Conservation (phyloP, 2,329 filamentous ascomycete genomes). For the Fonsecaea nubica region DNA sequence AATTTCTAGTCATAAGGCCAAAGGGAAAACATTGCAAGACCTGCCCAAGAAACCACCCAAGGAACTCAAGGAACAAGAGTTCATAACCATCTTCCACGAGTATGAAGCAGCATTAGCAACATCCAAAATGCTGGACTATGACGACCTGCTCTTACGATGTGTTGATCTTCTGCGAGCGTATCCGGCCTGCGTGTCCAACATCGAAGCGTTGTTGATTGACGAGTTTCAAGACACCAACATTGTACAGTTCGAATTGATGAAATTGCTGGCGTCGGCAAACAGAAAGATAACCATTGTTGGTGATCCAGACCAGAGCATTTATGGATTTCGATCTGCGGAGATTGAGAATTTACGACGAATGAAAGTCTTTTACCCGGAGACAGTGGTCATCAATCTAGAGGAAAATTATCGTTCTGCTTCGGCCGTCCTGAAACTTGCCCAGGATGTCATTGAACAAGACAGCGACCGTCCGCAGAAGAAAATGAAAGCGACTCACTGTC, state of each 20-base stretch:
- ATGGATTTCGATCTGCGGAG: constrained; percentile 92
- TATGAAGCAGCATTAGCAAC: constrained; percentile 78
- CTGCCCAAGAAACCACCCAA: constrained; percentile 46
- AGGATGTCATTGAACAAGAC: constrained; percentile 91
- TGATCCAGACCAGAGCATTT: constrained; percentile 97
- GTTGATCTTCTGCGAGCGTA: constrained; percentile 75
- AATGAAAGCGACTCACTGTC: constrained; percentile 78
- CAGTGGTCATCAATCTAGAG: constrained; percentile 82
- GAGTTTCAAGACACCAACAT: constrained; percentile 98
- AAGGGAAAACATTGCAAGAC: constrained; percentile 57
- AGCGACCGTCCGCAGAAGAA: constrained; percentile 77
- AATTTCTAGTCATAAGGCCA: constrained; percentile 71
- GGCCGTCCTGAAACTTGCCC: constrained; percentile 78
- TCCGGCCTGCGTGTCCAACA: constrained; percentile 83
- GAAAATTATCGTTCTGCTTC: constrained; percentile 95
- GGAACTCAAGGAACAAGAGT: constrained; percentile 65
- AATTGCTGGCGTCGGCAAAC: constrained; percentile 74
- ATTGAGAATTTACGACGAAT: constrained; percentile 84
- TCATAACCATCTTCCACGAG: constrained; percentile 70
- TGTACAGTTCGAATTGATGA: constrained; percentile 94
- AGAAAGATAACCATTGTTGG: constrained; percentile 91
- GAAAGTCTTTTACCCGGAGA: constrained; percentile 75
- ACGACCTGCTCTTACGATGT: constrained; percentile 86
- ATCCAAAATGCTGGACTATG: constrained; percentile 89
- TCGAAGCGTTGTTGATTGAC: constrained; percentile 90